These are phyloP conservation scores for Phytophthora boehmeriae DNA, from an alignment of 352 stramenopile species.

Conservation along the genomic window DNA sequence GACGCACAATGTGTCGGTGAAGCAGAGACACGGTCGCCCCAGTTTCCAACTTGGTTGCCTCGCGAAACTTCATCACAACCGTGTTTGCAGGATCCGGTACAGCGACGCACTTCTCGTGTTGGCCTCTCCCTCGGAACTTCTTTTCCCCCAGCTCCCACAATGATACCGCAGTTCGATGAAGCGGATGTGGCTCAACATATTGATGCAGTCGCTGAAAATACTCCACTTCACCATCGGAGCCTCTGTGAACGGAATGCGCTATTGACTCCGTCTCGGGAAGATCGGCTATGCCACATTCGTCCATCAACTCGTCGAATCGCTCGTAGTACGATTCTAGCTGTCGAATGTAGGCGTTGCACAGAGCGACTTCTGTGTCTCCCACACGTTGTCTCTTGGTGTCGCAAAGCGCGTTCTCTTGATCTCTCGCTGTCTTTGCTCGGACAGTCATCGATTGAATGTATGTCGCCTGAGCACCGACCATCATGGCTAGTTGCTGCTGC, in stretches of 20 bases:
- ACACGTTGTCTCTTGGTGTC: neutral
- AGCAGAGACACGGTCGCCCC: slow-evolving; percentile 4
- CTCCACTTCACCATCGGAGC: slow-evolving; percentile 1
- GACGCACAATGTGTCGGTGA: slow-evolving; percentile 3
- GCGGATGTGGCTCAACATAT: slow-evolving; percentile 8
- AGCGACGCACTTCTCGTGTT: slow-evolving; percentile 15
- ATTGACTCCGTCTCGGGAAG: neutral
- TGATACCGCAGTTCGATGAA: slow-evolving; percentile 6
- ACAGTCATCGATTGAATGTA: neutral
- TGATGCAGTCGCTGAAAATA: slow-evolving; percentile 13
- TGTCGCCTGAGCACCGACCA: neutral
- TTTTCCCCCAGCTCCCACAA: slow-evolving; percentile 12
- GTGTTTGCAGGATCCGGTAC: slow-evolving; percentile 21
- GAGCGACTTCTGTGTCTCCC: neutral
- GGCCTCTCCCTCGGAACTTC: neutral
- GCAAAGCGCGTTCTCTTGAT: too few relatives aligned
- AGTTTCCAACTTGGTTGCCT: neutral
- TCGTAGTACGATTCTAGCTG: slow-evolving; percentile 10
- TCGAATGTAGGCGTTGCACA: slow-evolving; percentile 9
- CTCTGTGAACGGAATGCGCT: neutral
- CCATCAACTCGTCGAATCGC: slow-evolving; percentile 5
- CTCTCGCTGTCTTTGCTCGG: neutral
- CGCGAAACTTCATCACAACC: slow-evolving; percentile 31
- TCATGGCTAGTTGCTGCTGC: neutral
- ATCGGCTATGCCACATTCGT: neutral